Percentiles rank a stretch among this genome's conserved stretches.
These are phyloP conservation scores for Choiromyces venosus DNA, from an alignment of 495 filamentous ascomycete genomes.

Conservation along the genomic window DNA sequence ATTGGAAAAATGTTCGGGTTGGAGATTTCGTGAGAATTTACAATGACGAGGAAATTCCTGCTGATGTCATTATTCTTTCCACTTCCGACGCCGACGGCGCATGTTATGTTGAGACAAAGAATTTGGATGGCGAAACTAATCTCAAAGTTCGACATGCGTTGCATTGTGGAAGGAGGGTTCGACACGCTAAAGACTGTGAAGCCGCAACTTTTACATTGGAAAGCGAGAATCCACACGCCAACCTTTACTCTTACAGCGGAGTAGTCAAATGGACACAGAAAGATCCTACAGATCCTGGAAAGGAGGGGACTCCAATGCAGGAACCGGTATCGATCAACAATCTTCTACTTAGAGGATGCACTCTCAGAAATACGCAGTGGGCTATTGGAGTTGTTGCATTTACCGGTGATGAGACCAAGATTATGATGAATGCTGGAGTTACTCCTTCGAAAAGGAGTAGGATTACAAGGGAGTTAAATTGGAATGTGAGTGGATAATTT, in stretches of 20 bases:
- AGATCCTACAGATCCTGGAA: slow-evolving; percentile 56
- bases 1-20: slow-evolving; percentile 93
- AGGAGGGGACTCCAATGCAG: slow-evolving; percentile 65
- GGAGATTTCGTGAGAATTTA: slow-evolving; percentile 96
- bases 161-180: slow-evolving; percentile 73
- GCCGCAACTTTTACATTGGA: slow-evolving; percentile 79
- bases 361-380: slow-evolving; percentile 95
- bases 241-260: slow-evolving; percentile 88
- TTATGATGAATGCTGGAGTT: slow-evolving; percentile 97
- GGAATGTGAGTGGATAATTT: slow-evolving; percentile 60
- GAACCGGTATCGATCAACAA: slow-evolving; percentile 95
- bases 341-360: slow-evolving; percentile 84
- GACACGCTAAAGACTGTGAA: slow-evolving; percentile 90
- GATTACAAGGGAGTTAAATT: slow-evolving; percentile 88
- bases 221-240: slow-evolving; percentile 85
- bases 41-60: slow-evolving; percentile 91
- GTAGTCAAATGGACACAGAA: slow-evolving; percentile 80
- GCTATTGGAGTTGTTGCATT: slow-evolving; percentile 91
- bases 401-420: slow-evolving; percentile 96
- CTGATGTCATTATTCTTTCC: slow-evolving; percentile 90
- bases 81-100: slow-evolving; percentile 92
- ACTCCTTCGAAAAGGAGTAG: slow-evolving; percentile 93
- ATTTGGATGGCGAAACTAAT: slow-evolving; percentile 96
- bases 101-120: slow-evolving; percentile 98
- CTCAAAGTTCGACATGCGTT: slow-evolving; percentile 91